Base-by-base conservation (phyloP, 192 early-diverging fungal species). In the Blastocladiella britannica region DNA sequence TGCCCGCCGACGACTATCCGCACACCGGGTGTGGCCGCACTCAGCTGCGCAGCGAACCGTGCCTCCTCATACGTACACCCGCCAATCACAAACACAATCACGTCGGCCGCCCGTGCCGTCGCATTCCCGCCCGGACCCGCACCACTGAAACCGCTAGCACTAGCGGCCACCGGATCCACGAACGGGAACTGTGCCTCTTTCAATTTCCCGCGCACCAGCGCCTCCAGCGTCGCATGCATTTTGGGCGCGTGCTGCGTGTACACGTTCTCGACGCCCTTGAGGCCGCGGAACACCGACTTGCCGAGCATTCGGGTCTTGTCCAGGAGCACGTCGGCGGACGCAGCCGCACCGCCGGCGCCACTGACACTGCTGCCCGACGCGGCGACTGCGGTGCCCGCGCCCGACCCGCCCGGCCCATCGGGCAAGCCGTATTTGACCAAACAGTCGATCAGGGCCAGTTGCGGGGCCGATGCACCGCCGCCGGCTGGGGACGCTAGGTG, bases 61-160 rank as follows among this genome's bases (percentile, higher is more conserved):
- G 91, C 88, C 60, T 98, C 95, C 51, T 90, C 91, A 67, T 86
- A 86, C 0, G 93, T 98, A 1, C 78, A 76, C n/a, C 95, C 95
- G 25, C 95, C 95, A 53, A 93, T 74, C 55, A 98, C 84, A 71
- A 98, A 96, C 20, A 96, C 76, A 55, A 98, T 87, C 31, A 96
- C 78, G 65, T 96, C 93, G 59, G 95, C 91, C 47, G 90, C 91
- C 62, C 86, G 79, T 2, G 67, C 28, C 20, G 9, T 7, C 23
- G 9, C 26, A 0, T 15, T 18, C 15, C 12, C 12, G 15, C 37
- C 37, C 2, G 12, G 12, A 9, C 15, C 12, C 37, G 37, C 37
- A 20, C 37, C 37, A n/a, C n/a, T n/a, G n/a, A n/a, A n/a, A n/a
- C n/a, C n/a, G n/a, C n/a, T n/a, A n/a, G n/a, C n/a, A n/a, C n/a